Percentiles rank a stretch among this genome's conserved stretches.
Evolutionary conservation across 371 early-diverging fungal species (phyloP).

Genomic region (Rhizopus delemar): DNA sequence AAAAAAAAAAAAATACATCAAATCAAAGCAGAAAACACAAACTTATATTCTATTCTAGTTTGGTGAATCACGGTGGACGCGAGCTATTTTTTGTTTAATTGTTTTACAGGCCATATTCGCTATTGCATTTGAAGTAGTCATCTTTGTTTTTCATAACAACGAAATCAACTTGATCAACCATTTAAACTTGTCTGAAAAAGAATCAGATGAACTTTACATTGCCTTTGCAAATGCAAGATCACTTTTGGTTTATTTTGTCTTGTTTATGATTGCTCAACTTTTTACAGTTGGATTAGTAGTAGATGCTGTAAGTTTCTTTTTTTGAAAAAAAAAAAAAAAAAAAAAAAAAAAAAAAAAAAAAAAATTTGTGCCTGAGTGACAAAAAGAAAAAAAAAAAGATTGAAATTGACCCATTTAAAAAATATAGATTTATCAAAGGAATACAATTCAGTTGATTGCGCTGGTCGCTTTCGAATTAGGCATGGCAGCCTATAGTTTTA

Average conservation of each 20-base stretch:
- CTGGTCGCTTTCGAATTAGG: conserved; percentile 52
- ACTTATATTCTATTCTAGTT: conserved; percentile 31
- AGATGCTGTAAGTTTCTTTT: conserved; percentile 41
- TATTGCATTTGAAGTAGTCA: conserved; percentile 44
- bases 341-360: conserved; percentile 4
- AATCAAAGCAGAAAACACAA: neutral
- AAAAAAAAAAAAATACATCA: conserved; percentile 13
- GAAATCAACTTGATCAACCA: conserved; percentile 30
- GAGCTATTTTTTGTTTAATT: conserved; percentile 44
- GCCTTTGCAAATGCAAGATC: conserved; percentile 52
- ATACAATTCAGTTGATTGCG: conserved; percentile 55
- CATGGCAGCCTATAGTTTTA: conserved; percentile 47
- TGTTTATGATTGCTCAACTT: conserved; percentile 51
- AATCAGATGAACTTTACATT: conserved; percentile 28
- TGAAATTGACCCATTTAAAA: neutral
- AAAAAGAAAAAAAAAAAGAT: neutral
- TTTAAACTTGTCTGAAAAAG: conserved; percentile 16
- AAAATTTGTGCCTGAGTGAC: neutral
- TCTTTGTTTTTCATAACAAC: conserved; percentile 37
- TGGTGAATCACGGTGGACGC: conserved; percentile 55
- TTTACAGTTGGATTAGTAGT: conserved; percentile 44
- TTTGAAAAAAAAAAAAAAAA: conserved; percentile 1
- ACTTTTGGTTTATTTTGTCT: conserved; percentile 42
- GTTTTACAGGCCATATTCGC: conserved; percentile 42
- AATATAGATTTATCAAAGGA: conserved; percentile 47